Conservation (phyloP, 768 basidiomycete species). For the Thelephora ganbajun region DNA sequence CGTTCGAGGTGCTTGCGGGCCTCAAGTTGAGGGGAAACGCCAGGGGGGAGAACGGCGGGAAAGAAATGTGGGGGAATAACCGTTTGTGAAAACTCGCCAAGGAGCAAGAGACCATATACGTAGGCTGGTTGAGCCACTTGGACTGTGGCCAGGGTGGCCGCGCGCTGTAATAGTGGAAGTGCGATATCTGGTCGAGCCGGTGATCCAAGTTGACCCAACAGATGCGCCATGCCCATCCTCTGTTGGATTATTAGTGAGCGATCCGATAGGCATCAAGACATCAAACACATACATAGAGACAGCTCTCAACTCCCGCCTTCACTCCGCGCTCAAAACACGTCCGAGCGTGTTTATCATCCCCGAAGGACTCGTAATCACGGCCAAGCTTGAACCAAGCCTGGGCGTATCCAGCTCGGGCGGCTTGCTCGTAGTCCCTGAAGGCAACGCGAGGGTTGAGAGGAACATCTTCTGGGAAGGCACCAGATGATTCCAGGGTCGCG, state of each 20-base stretch:
- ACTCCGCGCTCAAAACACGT: slow-evolving; percentile 84
- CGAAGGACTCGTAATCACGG: slow-evolving; percentile 82
- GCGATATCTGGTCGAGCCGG: slow-evolving; percentile 38
- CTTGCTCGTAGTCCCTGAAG: slow-evolving; percentile 80
- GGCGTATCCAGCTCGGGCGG: slow-evolving; percentile 63
- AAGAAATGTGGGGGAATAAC: slow-evolving; percentile 38
- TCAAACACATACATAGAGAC: slow-evolving; percentile 44
- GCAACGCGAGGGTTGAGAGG: slow-evolving; percentile 60
- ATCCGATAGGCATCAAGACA: background rate
- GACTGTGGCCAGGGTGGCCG: slow-evolving; percentile 60
- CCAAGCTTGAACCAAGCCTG: slow-evolving; percentile 90
- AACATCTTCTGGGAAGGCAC: slow-evolving; percentile 52
- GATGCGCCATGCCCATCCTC: slow-evolving; percentile 88
- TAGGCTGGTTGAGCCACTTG: slow-evolving; percentile 83
- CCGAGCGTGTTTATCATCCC: slow-evolving; percentile 55
- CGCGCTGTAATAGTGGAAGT: slow-evolving; percentile 58
- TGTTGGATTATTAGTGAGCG: slow-evolving; percentile 17
- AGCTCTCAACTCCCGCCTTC: slow-evolving; percentile 60
- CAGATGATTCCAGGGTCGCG: slow-evolving; percentile 60
- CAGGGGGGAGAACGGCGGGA: slow-evolving; percentile 37
- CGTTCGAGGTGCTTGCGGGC: slow-evolving; percentile 70
- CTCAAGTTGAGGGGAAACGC: slow-evolving; percentile 35
- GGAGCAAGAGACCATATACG: slow-evolving; percentile 76
- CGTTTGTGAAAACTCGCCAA: slow-evolving; percentile 68
- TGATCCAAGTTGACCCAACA: slow-evolving; percentile 76